These are phyloP conservation scores for Raddia guianensis DNA, from an alignment of 176 grass and related monocot genomes.

Conservation along the genomic window DNA sequence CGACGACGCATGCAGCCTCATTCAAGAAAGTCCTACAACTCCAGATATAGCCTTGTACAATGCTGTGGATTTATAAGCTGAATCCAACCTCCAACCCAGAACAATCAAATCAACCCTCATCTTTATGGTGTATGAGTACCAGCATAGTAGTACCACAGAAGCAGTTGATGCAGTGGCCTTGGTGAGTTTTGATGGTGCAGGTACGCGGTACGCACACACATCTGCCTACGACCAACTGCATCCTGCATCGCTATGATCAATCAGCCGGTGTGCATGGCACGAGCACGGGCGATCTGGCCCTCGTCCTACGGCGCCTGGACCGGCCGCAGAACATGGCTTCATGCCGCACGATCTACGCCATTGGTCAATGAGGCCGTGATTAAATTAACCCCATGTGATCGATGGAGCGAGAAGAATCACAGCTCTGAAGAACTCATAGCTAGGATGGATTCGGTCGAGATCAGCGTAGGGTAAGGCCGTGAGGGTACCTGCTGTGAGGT, in stretches of 20 bases:
- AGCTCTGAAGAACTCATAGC: slow-evolving; percentile 36
- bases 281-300: background rate
- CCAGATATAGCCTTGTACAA: background rate
- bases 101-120: background rate
- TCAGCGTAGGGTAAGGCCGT: background rate
- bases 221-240: background rate
- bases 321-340: slow-evolving; percentile 25
- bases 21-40: background rate
- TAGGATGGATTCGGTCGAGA: background rate
- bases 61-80: background rate
- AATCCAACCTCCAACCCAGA: background rate
- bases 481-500: slow-evolving; percentile 21
- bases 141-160: background rate
- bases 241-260: background rate
- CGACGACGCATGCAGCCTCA: background rate
- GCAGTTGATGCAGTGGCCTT: background rate
- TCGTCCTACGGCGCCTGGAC: slow-evolving; percentile 28
- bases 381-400: slow-evolving; percentile 27
- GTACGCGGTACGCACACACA: background rate
- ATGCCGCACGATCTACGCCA: background rate
- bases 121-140: background rate
- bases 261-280: background rate
- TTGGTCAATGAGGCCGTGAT: slow-evolving; percentile 28
- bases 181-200: background rate
- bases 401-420: slow-evolving; percentile 12